Evolutionary conservation across 306 rosid genomes (phyloP).

Genomic region (Carpinus viminea): DNA sequence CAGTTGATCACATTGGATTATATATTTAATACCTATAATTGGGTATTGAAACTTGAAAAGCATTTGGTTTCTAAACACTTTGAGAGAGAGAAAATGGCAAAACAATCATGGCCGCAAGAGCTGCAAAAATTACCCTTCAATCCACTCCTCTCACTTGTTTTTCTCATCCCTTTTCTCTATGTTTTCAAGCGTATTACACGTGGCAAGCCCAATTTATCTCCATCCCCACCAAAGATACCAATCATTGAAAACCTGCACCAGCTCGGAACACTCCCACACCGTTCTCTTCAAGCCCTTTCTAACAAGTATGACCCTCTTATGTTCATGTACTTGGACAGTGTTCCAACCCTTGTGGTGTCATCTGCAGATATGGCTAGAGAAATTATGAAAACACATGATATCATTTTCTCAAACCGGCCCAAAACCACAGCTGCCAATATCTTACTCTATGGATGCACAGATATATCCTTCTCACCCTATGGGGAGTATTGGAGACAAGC

Average conservation of each 20-base stretch:
- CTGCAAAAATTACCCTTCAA: not conserved
- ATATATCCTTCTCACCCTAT: conserved; percentile 4
- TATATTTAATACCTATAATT: no score
- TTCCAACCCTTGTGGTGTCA: conserved; percentile 29
- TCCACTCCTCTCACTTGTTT: conserved; percentile 1
- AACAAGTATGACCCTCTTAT: conserved; percentile 6
- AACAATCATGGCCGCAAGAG: not conserved
- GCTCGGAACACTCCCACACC: conserved; percentile 23
- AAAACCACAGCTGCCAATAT: conserved; percentile 1
- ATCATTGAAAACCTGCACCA: conserved; percentile 29
- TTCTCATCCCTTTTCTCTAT: not conserved
- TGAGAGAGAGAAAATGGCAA: not conserved
- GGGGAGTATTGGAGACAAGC: conserved; percentile 29
- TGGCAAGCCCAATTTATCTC: conserved; percentile 3
- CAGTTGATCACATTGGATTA: no score
- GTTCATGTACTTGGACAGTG: conserved; percentile 9
- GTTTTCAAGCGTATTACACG: not conserved
- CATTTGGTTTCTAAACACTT: not conserved
- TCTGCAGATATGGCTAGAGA: conserved; percentile 34
- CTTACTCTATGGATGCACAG: conserved; percentile 25
- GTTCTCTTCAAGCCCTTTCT: conserved; percentile 17
- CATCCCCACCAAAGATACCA: conserved; percentile 24
- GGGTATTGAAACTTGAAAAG: no score
- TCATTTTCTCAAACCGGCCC: conserved; percentile 23
- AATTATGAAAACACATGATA: conserved; percentile 29